These are phyloP conservation scores for Oryza meridionalis DNA, from an alignment of 176 grass and related monocot species.

Conservation along the genomic window DNA sequence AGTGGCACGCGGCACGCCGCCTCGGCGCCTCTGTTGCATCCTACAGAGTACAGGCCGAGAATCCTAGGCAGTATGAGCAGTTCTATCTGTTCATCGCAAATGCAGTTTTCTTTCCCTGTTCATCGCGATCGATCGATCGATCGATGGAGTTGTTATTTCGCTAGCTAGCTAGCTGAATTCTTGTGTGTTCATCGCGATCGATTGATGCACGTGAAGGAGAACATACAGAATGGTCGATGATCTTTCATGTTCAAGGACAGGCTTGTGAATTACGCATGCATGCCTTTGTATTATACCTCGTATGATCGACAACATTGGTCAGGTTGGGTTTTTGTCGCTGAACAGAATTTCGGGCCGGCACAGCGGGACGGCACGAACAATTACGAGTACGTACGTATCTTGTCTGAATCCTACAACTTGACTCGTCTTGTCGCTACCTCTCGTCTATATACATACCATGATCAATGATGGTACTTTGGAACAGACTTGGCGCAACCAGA, in stretches of 20 bases:
- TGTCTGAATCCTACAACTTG: background rate
- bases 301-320: background rate
- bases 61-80: constrained; percentile 1
- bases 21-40: background rate
- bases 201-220: background rate
- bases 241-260: background rate
- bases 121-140: too few relatives aligned
- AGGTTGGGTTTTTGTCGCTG: constrained; percentile 1
- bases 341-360: constrained; percentile 1
- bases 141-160: background rate
- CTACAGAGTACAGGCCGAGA: background rate
- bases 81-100: background rate
- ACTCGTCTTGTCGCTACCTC: background rate
- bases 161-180: background rate
- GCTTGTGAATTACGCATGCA: background rate
- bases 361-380: background rate
- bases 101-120: background rate
- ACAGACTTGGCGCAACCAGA: background rate
- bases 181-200: too few relatives aligned
- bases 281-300: background rate
- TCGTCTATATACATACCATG: background rate
- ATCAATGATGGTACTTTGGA: background rate
- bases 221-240: background rate
- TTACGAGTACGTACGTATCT: background rate
- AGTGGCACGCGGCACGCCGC: background rate